Percentiles rank a stretch among this genome's conserved stretches.
Evolutionary conservation across 257 asterid species (phyloP).

Genomic region (Solanum pimpinellifolium): DNA sequence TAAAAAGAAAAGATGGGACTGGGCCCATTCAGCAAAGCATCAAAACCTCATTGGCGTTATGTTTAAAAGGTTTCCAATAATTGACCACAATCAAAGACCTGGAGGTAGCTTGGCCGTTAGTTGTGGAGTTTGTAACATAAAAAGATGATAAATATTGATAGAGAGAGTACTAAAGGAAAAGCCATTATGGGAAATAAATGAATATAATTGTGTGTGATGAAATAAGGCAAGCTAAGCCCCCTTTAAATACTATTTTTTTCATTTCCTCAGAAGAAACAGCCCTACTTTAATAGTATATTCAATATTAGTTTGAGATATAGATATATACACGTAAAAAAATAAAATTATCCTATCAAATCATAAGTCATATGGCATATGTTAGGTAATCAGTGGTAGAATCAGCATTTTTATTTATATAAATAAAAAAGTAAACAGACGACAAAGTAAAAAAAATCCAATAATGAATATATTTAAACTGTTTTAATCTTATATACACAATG

Average conservation of each 20-base stretch:
- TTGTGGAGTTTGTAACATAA: conserved; percentile 26
- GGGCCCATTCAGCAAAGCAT: conserved; percentile 19
- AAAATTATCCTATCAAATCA: neutral
- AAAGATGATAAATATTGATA: conserved; percentile 13
- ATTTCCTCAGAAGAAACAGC: neutral
- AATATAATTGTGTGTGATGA: neutral
- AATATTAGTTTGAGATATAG: neutral
- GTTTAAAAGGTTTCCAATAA: conserved; percentile 18
- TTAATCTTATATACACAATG: neutral
- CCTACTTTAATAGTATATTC: neutral
- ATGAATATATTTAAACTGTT: neutral
- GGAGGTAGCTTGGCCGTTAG: conserved; percentile 30
- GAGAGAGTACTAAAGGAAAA: conserved; percentile 5
- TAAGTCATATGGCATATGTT: neutral
- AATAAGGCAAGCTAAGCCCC: neutral
- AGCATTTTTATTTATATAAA: neutral
- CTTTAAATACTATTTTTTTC: neutral
- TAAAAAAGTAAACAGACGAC: neutral
- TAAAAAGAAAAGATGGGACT: conserved; percentile 22
- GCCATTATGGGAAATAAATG: conserved; percentile 13
- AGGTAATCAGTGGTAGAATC: fast-evolving
- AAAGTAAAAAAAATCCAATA: neutral
- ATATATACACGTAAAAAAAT: neutral
- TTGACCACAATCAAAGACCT: conserved; percentile 9
- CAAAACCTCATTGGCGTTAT: conserved; percentile 15